Percentiles rank a stretch among this genome's conserved stretches.
phyloP scores from a whole-genome alignment of 1,139 yeast species.

The Hemisphaericaspora lyxosophila region DNA sequence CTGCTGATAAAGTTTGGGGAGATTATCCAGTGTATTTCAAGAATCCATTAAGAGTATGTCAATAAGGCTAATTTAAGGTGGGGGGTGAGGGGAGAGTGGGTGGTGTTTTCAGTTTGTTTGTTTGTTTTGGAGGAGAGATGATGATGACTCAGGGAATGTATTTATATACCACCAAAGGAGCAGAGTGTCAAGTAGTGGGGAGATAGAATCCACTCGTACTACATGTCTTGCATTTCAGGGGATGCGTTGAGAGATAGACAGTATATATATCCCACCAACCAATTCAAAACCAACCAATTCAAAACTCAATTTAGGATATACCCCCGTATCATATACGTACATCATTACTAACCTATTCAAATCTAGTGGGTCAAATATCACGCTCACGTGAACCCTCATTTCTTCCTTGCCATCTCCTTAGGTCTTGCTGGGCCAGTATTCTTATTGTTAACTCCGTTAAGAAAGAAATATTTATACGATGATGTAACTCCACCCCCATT shows the following conservation, averaged over 20 bases:
- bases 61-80: not conserved
- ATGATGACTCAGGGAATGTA: too few relatives aligned
- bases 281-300: too few relatives aligned
- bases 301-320: too few relatives aligned
- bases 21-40: constrained; percentile 61
- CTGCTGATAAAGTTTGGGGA: constrained; percentile 44
- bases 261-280: too few relatives aligned
- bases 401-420: constrained; percentile 66
- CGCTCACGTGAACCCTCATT: constrained; percentile 77
- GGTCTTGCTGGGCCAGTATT: constrained; percentile 71
- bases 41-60: constrained; percentile 65
- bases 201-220: too few relatives aligned
- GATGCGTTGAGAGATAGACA: too few relatives aligned
- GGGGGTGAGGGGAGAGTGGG: too few relatives aligned
- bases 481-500: constrained; percentile 71
- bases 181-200: too few relatives aligned
- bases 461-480: constrained; percentile 65
- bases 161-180: too few relatives aligned
- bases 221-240: too few relatives aligned
- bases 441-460: constrained; percentile 62
- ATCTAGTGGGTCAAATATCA: constrained; percentile 78
- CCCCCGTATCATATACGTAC: not conserved
- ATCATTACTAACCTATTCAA: constrained; percentile 29
- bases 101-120: too few relatives aligned
- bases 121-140: too few relatives aligned